phyloP scores from a whole-genome alignment of 2,329 filamentous ascomycete species.

The Trichoderma polysporum region DNA sequence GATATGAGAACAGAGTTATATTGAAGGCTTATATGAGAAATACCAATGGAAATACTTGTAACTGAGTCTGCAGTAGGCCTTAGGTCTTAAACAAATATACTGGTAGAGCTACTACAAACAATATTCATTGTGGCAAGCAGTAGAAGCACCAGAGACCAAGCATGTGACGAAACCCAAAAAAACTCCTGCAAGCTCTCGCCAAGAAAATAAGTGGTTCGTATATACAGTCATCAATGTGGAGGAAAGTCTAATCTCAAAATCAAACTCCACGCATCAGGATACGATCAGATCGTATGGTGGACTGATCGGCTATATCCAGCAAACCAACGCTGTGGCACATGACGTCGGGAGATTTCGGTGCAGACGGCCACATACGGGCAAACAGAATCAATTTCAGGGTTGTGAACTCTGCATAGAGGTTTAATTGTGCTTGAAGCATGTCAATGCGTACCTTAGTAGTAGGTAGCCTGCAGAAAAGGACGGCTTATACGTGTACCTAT shows the following conservation, averaged over 20 bases:
- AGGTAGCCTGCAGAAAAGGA: no score
- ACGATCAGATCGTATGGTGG: neutral
- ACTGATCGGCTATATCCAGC: neutral
- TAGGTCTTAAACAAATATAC: no score
- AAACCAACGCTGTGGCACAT: neutral
- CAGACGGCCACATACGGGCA: neutral
- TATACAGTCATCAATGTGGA: neutral
- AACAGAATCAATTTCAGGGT: neutral
- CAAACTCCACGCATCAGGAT: neutral
- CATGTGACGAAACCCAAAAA: no score
- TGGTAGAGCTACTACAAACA: neutral
- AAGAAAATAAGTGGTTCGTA: neutral
- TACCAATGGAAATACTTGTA: neutral
- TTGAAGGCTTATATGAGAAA: neutral
- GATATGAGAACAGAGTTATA: neutral
- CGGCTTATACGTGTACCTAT: no score
- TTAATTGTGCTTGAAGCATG: neutral
- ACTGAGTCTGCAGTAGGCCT: no score
- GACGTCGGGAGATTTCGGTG: neutral
- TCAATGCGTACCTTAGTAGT: neutral
- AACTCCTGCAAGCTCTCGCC: neutral
- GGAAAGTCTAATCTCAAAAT: neutral
- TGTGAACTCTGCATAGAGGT: neutral
- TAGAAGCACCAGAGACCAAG: neutral
- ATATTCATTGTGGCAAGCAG: neutral